A percentile compares a stretch with the other conserved stretches of the same genome.
phyloP scores from a whole-genome alignment of 495 filamentous ascomycete genomes.

The Diplogelasinospora grovesii region DNA sequence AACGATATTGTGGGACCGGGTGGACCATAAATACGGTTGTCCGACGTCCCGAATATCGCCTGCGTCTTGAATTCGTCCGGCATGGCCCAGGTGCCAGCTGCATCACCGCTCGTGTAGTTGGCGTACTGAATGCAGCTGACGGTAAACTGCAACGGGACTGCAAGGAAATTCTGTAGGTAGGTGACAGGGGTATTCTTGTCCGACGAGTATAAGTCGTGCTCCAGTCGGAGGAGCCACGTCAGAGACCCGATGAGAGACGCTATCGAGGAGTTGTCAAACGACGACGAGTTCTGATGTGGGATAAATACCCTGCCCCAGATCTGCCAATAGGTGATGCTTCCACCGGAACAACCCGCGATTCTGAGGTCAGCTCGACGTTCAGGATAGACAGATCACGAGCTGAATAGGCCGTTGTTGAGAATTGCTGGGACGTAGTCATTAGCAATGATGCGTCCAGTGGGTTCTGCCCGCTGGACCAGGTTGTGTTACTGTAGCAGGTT shows the following conservation, averaged over 20 bases:
- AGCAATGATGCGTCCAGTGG: too few relatives aligned
- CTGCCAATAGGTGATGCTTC: too few relatives aligned
- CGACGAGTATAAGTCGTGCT: constrained; percentile 8
- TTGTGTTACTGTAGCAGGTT: too few relatives aligned
- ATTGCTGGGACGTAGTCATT: too few relatives aligned
- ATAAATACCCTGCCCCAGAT: too few relatives aligned
- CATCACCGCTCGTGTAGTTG: constrained; percentile 6
- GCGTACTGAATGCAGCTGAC: constrained; percentile 9
- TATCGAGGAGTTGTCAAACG: too few relatives aligned
- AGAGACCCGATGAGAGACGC: too few relatives aligned
- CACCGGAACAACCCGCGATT: too few relatives aligned
- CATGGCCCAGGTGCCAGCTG: not conserved
- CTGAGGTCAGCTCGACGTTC: too few relatives aligned
- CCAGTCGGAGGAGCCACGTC: constrained; percentile 13
- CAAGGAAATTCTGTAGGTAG: constrained; percentile 16
- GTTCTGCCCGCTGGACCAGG: too few relatives aligned
- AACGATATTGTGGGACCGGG: constrained; percentile 14
- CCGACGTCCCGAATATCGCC: constrained; percentile 7
- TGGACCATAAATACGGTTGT: constrained; percentile 6
- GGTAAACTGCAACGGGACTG: constrained; percentile 15
- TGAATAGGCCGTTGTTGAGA: too few relatives aligned
- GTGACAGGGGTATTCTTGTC: constrained; percentile 7
- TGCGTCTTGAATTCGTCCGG: constrained; percentile 4
- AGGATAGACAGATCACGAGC: too few relatives aligned
- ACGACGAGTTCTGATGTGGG: constrained; percentile 9